These are phyloP conservation scores for Chenopodium formosanum DNA, from an alignment of 148 eudicot species.

Conservation along the genomic window DNA sequence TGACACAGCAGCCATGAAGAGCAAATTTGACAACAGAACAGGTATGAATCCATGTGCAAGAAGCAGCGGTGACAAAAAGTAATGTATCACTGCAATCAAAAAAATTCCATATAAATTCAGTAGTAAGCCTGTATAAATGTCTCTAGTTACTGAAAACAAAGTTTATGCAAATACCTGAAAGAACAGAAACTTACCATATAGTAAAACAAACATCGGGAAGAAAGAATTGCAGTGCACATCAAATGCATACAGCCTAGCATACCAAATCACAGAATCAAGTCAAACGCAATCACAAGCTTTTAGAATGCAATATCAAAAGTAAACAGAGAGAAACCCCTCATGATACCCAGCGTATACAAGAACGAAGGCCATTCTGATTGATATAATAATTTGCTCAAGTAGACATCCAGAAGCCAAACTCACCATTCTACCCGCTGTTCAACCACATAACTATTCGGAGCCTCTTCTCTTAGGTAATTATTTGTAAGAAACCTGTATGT, in stretches of 20 bases:
- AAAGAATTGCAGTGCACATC: slow-evolving; percentile 99
- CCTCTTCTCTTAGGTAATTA: slow-evolving; percentile 94
- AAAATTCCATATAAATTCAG: neutral
- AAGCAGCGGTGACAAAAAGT: slow-evolving; percentile 85
- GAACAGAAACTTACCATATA: slow-evolving; percentile 54
- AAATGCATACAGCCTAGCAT: slow-evolving; percentile 90
- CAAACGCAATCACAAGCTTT: neutral
- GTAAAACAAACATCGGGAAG: slow-evolving; percentile 92
- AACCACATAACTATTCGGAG: slow-evolving; percentile 88
- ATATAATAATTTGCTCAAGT: neutral
- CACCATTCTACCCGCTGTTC: slow-evolving; percentile 99
- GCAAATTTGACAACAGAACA: slow-evolving; percentile 77
- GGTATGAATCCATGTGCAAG: slow-evolving; percentile 95
- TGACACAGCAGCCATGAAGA: slow-evolving; percentile 82
- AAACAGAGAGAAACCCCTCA: neutral
- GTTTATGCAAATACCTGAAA: neutral
- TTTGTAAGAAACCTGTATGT: slow-evolving; percentile 80
- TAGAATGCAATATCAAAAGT: neutral
- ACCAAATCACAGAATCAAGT: slow-evolving; percentile 10
- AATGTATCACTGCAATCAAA: slow-evolving; percentile 75
- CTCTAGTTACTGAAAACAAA: neutral
- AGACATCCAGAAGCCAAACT: slow-evolving; percentile 34
- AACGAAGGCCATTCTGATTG: neutral
- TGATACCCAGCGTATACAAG: neutral
- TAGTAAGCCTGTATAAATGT: neutral